These are phyloP conservation scores for Sutorius eximius DNA, from an alignment of 1,284 basidiomycete genomes.

Conservation along the genomic window DNA sequence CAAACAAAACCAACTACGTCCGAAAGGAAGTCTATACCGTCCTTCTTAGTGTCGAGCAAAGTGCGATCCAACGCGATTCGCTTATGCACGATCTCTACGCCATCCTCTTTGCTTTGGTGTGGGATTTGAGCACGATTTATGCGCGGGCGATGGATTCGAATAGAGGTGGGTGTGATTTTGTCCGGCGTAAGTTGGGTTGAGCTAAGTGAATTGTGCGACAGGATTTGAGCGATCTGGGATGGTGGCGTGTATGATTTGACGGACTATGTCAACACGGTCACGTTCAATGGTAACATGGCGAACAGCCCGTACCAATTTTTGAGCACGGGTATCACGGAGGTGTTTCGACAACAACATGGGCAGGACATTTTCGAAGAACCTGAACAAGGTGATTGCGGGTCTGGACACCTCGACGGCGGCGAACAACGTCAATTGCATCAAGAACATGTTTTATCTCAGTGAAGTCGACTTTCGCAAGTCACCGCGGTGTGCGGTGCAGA, in stretches of 20 bases:
- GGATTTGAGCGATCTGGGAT: constrained; percentile 82
- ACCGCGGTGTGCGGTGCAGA: constrained; percentile 83
- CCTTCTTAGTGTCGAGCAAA: constrained; percentile 74
- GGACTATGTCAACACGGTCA: constrained; percentile 83
- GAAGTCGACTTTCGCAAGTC: constrained; percentile 82
- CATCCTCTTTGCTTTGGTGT: constrained; percentile 91
- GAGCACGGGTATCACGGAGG: constrained; percentile 57
- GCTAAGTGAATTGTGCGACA: constrained; percentile 27
- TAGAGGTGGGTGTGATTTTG: constrained; percentile 43
- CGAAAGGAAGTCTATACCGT: constrained; percentile 85
- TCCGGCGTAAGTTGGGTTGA: too few species aligned
- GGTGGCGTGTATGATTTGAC: constrained; percentile 82
- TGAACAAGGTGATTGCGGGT: constrained; percentile 59
- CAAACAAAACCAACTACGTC: constrained; percentile 85
- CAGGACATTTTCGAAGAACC: constrained; percentile 75
- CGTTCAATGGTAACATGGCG: constrained; percentile 37
- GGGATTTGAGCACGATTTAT: constrained; percentile 50
- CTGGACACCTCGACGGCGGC: constrained; percentile 50
- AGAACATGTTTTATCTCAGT: constrained; percentile 83
- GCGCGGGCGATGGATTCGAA: constrained; percentile 47
- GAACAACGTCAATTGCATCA: constrained; percentile 71
- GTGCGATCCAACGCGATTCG: constrained; percentile 73
- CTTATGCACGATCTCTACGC: constrained; percentile 86
- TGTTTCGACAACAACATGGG: constrained; percentile 83
- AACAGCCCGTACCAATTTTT: constrained; percentile 64